Conservation (phyloP, 352 stramenopile genomes). For the Globisporangium cylindrosporum region DNA sequence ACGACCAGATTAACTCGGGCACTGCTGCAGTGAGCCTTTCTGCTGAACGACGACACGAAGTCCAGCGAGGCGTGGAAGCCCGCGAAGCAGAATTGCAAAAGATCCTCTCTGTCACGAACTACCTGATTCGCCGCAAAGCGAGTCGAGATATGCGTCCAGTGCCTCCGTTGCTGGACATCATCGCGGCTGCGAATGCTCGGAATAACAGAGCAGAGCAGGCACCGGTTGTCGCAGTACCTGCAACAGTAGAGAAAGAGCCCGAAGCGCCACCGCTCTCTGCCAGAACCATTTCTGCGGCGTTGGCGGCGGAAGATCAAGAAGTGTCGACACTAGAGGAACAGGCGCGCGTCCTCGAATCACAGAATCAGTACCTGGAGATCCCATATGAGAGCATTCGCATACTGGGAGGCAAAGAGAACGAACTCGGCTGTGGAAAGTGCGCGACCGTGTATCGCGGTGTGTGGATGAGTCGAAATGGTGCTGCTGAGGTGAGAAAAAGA, state of each 20-base stretch:
- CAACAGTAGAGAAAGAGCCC: conserved; percentile 27
- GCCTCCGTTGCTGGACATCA: conserved; percentile 19
- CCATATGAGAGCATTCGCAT: conserved; percentile 87
- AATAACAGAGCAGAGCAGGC: conserved; percentile 8
- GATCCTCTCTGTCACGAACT: conserved; percentile 80
- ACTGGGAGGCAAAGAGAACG: conserved; percentile 83
- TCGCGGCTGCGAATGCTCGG: conserved; percentile 20
- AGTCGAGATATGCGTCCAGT: conserved; percentile 33
- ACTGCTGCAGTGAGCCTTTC: conserved; percentile 79
- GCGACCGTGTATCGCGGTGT: conserved; percentile 85
- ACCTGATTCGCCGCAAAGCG: conserved; percentile 67
- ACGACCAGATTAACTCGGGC: conserved; percentile 85
- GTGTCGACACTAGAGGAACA: conserved; percentile 75
- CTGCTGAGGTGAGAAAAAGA: conserved; percentile 50
- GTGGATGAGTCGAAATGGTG: conserved; percentile 83
- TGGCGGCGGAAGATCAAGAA: conserved; percentile 46
- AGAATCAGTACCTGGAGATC: conserved; percentile 88
- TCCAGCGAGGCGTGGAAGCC: conserved; percentile 81
- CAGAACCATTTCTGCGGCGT: conserved; percentile 28
- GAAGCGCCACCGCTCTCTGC: conserved; percentile 38
- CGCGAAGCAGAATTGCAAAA: conserved; percentile 81
- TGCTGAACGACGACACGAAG: conserved; percentile 81
- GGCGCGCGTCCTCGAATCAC: conserved; percentile 75
- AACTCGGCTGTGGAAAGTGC: conserved; percentile 82
- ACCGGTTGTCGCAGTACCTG: conserved; percentile 13